Evolutionary conservation across 768 basidiomycete genomes (phyloP).

Genomic region (Tubosaeta sp.): DNA sequence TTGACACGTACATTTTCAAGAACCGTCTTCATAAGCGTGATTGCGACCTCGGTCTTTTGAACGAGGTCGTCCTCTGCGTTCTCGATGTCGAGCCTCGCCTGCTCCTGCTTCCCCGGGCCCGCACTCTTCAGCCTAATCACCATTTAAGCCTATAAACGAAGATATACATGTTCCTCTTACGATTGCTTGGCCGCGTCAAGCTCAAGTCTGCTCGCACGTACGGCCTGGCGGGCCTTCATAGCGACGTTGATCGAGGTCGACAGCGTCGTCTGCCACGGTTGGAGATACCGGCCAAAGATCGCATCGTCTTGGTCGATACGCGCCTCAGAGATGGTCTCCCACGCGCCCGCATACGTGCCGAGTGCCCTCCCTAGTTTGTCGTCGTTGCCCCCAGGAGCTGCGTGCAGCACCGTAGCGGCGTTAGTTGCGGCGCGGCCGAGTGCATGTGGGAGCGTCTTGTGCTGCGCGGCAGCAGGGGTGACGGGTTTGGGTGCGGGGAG

Average conservation of each 20-base stretch:
- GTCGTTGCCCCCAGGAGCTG: slow-evolving; percentile 43
- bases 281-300: slow-evolving; percentile 63
- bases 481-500: slow-evolving; percentile 67
- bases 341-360: slow-evolving; percentile 72
- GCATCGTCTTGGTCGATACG: slow-evolving; percentile 75
- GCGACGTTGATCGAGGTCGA: slow-evolving; percentile 82
- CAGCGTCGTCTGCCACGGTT: slow-evolving; percentile 86
- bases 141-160: background rate
- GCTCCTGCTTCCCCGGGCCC: slow-evolving; percentile 75
- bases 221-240: slow-evolving; percentile 87
- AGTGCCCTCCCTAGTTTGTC: slow-evolving; percentile 78
- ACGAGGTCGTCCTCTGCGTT: slow-evolving; percentile 95
- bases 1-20: slow-evolving; percentile 81
- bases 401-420: slow-evolving; percentile 48
- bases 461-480: slow-evolving; percentile 54
- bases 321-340: slow-evolving; percentile 79
- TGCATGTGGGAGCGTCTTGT: slow-evolving; percentile 97
- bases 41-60: slow-evolving; percentile 96
- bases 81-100: slow-evolving; percentile 87
- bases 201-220: slow-evolving; percentile 75
- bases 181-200: slow-evolving; percentile 87
- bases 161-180: slow-evolving; percentile 39
- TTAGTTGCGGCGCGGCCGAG: slow-evolving; percentile 74
- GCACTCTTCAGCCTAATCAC: slow-evolving; percentile 71
- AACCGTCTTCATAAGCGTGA: slow-evolving; percentile 96